Evolutionary conservation across 164 flowering plant species (phyloP).

Genomic region (Saururus chinensis): DNA sequence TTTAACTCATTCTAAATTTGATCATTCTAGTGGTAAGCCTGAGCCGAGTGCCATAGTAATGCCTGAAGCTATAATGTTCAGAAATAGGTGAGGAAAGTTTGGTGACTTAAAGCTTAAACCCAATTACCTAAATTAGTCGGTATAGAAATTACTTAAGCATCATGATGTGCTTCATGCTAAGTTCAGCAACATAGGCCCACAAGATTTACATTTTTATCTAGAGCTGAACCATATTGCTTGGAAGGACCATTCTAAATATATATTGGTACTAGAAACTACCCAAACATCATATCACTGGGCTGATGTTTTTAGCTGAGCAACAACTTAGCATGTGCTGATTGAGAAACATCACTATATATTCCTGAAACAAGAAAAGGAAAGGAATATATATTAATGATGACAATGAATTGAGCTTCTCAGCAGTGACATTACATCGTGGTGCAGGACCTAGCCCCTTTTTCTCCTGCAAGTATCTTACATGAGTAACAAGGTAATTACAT

Average conservation of each 20-base stretch:
- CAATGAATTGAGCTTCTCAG: constrained; percentile 64
- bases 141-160: neutral
- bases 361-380: neutral
- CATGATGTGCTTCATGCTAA: neutral
- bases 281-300: neutral
- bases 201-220: no score
- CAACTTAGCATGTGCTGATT: neutral
- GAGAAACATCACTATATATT: neutral
- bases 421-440: constrained; percentile 61
- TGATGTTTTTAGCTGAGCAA: no score
- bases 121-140: no score
- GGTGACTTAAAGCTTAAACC: neutral
- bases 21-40: no score
- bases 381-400: constrained; percentile 45
- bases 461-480: constrained; percentile 33
- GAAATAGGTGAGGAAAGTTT: neutral
- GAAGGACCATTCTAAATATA: no score
- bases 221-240: neutral
- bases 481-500: no score
- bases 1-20: constrained; percentile 21
- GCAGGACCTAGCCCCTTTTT: constrained; percentile 67
- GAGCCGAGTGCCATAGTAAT: no score
- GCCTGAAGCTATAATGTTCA: neutral
- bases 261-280: neutral
- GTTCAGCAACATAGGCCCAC: neutral